Evolutionary conservation across 2,329 filamentous ascomycete species (phyloP).

Genomic region (Hypoxylon sp.): DNA sequence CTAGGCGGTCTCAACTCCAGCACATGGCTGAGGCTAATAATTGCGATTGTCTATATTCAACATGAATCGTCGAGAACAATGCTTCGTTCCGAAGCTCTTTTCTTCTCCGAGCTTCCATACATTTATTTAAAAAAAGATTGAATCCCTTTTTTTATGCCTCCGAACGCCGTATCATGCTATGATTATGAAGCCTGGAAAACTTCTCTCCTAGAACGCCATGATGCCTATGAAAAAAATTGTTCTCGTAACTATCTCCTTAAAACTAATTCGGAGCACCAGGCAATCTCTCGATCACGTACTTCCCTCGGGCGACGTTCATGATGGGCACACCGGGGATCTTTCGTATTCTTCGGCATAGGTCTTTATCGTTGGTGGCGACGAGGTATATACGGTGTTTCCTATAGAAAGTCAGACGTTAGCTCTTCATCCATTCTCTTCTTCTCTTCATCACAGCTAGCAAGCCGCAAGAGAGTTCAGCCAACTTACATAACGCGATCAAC

Average conservation of each 20-base stretch:
- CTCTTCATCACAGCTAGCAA: neutral
- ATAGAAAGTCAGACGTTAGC: slow-evolving; percentile 9
- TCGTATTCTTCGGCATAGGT: slow-evolving; percentile 83
- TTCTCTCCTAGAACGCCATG: slow-evolving; percentile 13
- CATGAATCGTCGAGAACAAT: slow-evolving; percentile 24
- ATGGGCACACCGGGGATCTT: slow-evolving; percentile 80
- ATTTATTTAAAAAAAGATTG: slow-evolving; percentile 1
- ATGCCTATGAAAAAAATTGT: neutral
- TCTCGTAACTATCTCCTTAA: neutral
- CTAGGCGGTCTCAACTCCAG: slow-evolving; percentile 22
- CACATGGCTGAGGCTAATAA: slow-evolving; percentile 32
- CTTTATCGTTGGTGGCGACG: slow-evolving; percentile 77
- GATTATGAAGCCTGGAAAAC: slow-evolving; percentile 14
- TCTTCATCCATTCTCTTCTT: slow-evolving; percentile 9
- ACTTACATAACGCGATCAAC: slow-evolving; percentile 48
- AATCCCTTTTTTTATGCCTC: slow-evolving; percentile 11
- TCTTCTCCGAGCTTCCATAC: neutral
- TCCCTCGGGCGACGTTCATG: slow-evolving; percentile 85
- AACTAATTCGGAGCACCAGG: slow-evolving; percentile 78
- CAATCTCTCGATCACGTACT: slow-evolving; percentile 93
- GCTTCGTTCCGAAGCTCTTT: neutral
- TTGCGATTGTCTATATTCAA: slow-evolving; percentile 43
- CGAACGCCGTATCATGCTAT: slow-evolving; percentile 20
- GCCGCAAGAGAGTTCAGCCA: neutral
- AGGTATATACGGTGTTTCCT: slow-evolving; percentile 73